These are phyloP conservation scores for Didymella keratinophila DNA, from an alignment of 2,329 filamentous ascomycete genomes.

Conservation along the genomic window DNA sequence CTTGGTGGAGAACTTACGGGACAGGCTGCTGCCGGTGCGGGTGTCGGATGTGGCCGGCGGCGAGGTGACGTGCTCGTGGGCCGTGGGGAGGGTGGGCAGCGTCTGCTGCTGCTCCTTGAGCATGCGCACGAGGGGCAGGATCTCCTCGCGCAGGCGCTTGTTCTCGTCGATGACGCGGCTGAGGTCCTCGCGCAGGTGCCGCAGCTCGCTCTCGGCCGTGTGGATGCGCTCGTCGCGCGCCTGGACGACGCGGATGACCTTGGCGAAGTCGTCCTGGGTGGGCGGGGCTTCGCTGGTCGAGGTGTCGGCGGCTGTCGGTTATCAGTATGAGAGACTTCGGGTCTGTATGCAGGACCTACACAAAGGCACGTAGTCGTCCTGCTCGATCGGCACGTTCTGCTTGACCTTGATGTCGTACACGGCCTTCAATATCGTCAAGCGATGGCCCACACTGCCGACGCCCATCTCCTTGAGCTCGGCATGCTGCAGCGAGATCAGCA, in stretches of 20 bases:
- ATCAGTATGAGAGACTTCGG: too few relatives aligned
- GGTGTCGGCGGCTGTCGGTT: slow-evolving; percentile 78
- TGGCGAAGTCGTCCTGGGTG: slow-evolving; percentile 90
- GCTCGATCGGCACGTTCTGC: slow-evolving; percentile 88
- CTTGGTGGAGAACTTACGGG: slow-evolving; percentile 62
- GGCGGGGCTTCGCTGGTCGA: slow-evolving; percentile 85
- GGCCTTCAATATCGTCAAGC: slow-evolving; percentile 91
- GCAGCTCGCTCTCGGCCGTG: slow-evolving; percentile 81
- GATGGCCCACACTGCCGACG: slow-evolving; percentile 89
- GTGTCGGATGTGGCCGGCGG: slow-evolving; percentile 47
- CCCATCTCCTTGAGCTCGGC: slow-evolving; percentile 96
- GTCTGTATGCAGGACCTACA: too few relatives aligned
- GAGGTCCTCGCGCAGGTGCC: slow-evolving; percentile 69
- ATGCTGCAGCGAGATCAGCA: slow-evolving; percentile 85
- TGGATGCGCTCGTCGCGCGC: slow-evolving; percentile 90
- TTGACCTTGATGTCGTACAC: slow-evolving; percentile 97
- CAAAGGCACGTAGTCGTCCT: slow-evolving; percentile 90
- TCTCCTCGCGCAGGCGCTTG: slow-evolving; percentile 84
- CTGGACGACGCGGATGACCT: slow-evolving; percentile 87
- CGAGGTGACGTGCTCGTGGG: slow-evolving; percentile 50
- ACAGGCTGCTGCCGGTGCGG: slow-evolving; percentile 56
- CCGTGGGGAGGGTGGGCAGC: slow-evolving; percentile 69
- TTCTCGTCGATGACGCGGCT: slow-evolving; percentile 76
- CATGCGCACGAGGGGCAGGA: slow-evolving; percentile 87
- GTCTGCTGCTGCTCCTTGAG: slow-evolving; percentile 92